Evolutionary conservation across 768 basidiomycete species (phyloP), one percentile per base, ranked within the genome.

Genomic region (Pleurotus djamor): DNA sequence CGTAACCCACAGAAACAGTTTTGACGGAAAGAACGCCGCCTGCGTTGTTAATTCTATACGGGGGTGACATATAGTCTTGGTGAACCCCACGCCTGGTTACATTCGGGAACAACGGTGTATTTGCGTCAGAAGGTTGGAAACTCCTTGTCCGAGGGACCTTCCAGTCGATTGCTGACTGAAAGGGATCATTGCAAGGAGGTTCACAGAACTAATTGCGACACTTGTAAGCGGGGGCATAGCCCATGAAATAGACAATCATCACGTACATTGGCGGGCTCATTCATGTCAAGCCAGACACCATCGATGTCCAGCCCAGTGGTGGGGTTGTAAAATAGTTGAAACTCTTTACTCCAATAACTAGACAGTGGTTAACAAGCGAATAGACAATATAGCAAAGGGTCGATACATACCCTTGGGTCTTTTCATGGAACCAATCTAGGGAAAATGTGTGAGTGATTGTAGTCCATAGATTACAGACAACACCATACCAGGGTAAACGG

Each of bases 221-320:
- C 38, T 2, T 4, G n/a, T 41, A n/a, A 41, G n/a, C 10, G 38
- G 2, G 38, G 38, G 38, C n/a, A 41, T n/a, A 10, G 38, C 45
- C 7, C 14, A 17, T 3, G 45, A 16, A 7, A 47, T 4, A 7
- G 9, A 17, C 7, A 8, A 33, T 48, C 21, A 36, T 28, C 17
- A 67, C 81, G 28, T 63, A 88, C 87, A 59, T 79, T 89, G 2
- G 86, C 70, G 5, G 88, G 88, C 60, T 89, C 88, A 66, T 90
- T 89, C 87, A 87, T 88, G 62, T 88, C 86, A 28, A 89, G 87
- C 89, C 88, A 90, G 13, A 80, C 80, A 8, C 87, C 88, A 60
- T 88, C 86, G 33, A 88, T 87, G 58, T 88, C 83, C 7, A 90
- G 61, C 1, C 86, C 86, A 0, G 69, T 76, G 8, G 74, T 61